A percentile compares a stretch with the other conserved stretches of the same genome.
These are phyloP conservation scores for Triticum timopheevii DNA, from an alignment of 176 grass and related monocot genomes.

Conservation along the genomic window DNA sequence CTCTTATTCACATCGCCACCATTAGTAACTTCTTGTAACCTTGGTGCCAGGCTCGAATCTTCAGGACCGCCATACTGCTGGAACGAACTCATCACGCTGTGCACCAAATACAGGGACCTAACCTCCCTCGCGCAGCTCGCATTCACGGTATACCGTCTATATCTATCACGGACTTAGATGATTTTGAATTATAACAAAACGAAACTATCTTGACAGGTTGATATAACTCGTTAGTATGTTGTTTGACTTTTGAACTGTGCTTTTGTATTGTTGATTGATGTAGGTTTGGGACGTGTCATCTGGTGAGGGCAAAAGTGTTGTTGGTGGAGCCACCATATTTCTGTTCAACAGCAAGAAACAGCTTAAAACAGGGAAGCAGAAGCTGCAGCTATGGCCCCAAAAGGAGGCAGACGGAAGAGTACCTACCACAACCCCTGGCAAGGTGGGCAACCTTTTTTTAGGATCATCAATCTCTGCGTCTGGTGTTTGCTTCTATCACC, in stretches of 20 bases:
- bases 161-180: not conserved
- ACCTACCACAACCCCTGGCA: conserved; percentile 86
- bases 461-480: not conserved
- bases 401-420: conserved; percentile 88
- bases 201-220: not conserved
- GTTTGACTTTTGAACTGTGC: not conserved
- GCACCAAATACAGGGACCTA: conserved; percentile 87
- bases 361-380: conserved; percentile 85
- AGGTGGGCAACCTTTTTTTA: conserved; percentile 38
- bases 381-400: conserved; percentile 70
- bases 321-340: conserved; percentile 80
- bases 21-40: not conserved
- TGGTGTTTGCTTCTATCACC: conserved; percentile 9
- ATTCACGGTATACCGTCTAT: conserved; percentile 58
- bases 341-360: conserved; percentile 95
- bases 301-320: conserved; percentile 42
- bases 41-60: conserved; percentile 59
- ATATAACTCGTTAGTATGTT: not conserved
- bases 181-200: not conserved
- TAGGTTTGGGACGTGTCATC: conserved; percentile 87
- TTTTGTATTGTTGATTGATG: not conserved
- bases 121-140: conserved; percentile 86
- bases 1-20: not conserved
- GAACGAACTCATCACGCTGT: conserved; percentile 85
- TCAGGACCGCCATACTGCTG: conserved; percentile 69